Conservation (phyloP, 2,329 filamentous ascomycete genomes). For the Penicillium concentricum region DNA sequence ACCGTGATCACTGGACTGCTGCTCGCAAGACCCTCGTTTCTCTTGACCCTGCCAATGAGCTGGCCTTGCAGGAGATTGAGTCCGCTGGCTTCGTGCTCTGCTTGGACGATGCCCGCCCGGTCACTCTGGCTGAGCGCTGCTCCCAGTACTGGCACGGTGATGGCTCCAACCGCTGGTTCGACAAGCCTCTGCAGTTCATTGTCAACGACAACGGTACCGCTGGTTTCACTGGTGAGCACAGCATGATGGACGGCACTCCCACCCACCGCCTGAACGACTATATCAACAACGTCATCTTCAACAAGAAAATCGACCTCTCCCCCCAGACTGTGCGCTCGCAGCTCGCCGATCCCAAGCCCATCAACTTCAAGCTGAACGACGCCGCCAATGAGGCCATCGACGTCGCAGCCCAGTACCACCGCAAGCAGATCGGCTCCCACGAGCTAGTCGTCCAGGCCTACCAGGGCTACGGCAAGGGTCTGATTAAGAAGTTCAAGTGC, state of each 20-base stretch:
- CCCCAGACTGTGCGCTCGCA: conserved; percentile 74
- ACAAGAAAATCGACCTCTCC: conserved; percentile 89
- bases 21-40: conserved; percentile 73
- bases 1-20: conserved; percentile 90
- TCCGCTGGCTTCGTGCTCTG: conserved; percentile 88
- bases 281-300: conserved; percentile 85
- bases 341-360: conserved; percentile 73
- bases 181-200: conserved; percentile 98
- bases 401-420: conserved; percentile 75
- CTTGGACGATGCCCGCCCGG: conserved; percentile 84
- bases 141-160: conserved; percentile 99
- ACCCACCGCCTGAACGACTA: conserved; percentile 96
- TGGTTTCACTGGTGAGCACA: conserved; percentile 97
- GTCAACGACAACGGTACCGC: conserved; percentile 97
- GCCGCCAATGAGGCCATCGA: conserved; percentile 76
- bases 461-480: conserved; percentile 94
- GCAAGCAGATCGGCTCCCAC: conserved; percentile 77
- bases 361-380: conserved; percentile 76
- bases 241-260: conserved; percentile 99
- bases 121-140: conserved; percentile 93
- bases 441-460: conserved; percentile 92
- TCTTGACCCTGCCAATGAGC: conserved; percentile 75
- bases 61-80: conserved; percentile 77
- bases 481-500: conserved; percentile 99
- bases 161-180: conserved; percentile 92